phyloP scores from a whole-genome alignment of 331 rosid species.

The Arachis monticola region DNA sequence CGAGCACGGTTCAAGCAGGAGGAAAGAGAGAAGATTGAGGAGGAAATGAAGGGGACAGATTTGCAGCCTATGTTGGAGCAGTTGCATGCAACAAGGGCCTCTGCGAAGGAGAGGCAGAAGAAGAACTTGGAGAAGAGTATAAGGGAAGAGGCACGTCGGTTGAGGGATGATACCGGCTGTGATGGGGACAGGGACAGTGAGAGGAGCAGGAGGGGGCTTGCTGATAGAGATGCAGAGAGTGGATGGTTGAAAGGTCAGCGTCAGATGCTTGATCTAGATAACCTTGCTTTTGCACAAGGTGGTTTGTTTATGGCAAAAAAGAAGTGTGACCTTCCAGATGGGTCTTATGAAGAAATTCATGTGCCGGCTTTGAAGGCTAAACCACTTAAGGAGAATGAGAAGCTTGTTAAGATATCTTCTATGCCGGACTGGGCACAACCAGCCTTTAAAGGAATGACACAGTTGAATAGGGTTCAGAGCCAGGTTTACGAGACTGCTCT shows the following conservation, averaged over 20 bases:
- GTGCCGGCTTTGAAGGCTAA: conserved; percentile 85
- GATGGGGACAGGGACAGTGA: conserved; percentile 76
- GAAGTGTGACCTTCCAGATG: conserved; percentile 79
- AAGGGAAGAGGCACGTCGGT: conserved; percentile 88
- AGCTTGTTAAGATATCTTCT: conserved; percentile 66
- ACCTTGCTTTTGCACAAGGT: conserved; percentile 74
- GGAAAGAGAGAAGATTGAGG: conserved; percentile 86
- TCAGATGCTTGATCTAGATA: conserved; percentile 86
- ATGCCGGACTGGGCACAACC: conserved; percentile 98
- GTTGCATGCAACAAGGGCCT: conserved; percentile 84
- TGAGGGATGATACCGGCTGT: conserved; percentile 77
- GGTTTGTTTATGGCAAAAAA: conserved; percentile 71
- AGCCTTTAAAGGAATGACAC: conserved; percentile 90
- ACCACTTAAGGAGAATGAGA: conserved; percentile 73
- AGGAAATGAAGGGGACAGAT: conserved; percentile 80
- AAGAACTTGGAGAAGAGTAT: conserved; percentile 87
- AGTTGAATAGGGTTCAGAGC: conserved; percentile 95
- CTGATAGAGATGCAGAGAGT: conserved; percentile 78
- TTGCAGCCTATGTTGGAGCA: conserved; percentile 88
- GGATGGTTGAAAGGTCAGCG: conserved; percentile 84
- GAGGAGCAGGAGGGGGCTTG: conserved; percentile 66
- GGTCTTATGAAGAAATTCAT: conserved; percentile 90
- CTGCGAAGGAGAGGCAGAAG: conserved; percentile 86
- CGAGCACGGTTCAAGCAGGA: conserved; percentile 85
- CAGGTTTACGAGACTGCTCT: conserved; percentile 89